Conservation (phyloP, 2,329 filamentous ascomycete genomes). For the Sporothrix sp. region DNA sequence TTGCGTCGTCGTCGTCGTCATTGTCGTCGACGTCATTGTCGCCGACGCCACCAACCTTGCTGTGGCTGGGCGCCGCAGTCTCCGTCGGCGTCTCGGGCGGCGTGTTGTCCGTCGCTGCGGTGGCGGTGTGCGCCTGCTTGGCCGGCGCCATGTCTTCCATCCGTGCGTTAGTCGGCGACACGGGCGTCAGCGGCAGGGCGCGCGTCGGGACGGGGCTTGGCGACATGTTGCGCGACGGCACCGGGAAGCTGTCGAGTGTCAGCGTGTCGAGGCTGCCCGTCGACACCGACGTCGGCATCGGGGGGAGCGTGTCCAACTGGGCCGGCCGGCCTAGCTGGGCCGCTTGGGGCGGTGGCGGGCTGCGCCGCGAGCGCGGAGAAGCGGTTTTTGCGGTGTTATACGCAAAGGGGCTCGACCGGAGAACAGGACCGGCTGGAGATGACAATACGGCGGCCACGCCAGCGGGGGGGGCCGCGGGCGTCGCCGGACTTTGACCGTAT, state of each 20-base stretch:
- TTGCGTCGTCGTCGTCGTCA: neutral
- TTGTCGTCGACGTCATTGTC: no score
- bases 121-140: neutral
- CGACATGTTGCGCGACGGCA: neutral
- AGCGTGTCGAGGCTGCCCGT: neutral
- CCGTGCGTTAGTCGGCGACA: neutral
- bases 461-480: no score
- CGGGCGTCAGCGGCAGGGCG: neutral
- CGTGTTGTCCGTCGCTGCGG: neutral
- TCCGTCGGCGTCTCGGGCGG: constrained; percentile 1
- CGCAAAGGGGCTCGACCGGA: no score
- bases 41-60: no score
- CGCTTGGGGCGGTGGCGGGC: neutral
- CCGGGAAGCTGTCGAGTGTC: neutral
- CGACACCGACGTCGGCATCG: neutral
- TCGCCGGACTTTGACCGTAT: no score
- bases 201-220: neutral
- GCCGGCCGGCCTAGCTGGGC: neutral
- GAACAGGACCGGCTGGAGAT: no score
- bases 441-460: no score
- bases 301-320: no score
- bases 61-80: no score
- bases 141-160: no score
- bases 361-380: neutral
- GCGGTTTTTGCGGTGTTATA: neutral